phyloP scores from a whole-genome alignment of 768 basidiomycete genomes.

The Brasilioporus rufonigricans region DNA sequence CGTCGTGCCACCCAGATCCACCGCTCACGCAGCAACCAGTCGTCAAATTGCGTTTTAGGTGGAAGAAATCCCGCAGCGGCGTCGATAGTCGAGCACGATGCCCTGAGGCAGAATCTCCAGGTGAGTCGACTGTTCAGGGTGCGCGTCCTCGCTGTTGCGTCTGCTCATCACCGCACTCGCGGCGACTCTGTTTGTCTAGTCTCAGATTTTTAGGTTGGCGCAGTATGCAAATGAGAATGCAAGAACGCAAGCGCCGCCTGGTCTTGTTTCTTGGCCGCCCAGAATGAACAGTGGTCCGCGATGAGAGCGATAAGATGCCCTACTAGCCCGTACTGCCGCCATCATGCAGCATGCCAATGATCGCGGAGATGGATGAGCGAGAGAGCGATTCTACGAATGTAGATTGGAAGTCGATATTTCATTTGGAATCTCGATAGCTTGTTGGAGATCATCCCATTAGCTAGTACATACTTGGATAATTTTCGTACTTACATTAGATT shows the following conservation, averaged over 20 bases:
- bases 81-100: constrained; percentile 64
- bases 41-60: constrained; percentile 56
- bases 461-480: no score
- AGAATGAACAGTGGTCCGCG: constrained; percentile 37
- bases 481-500: no score
- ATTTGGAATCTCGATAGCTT: no score
- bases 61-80: constrained; percentile 59
- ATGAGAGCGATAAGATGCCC: constrained; percentile 32
- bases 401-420: no score
- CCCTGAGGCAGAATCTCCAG: constrained; percentile 62
- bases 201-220: constrained; percentile 54
- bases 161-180: background rate
- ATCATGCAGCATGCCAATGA: no score
- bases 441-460: no score
- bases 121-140: constrained; percentile 35
- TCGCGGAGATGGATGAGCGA: no score
- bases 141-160: background rate
- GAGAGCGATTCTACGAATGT: no score
- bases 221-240: constrained; percentile 33
- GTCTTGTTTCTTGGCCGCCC: constrained; percentile 9
- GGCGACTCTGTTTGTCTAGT: constrained; percentile 35
- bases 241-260: constrained; percentile 15
- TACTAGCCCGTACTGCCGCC: constrained; percentile 50
- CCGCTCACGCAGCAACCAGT: constrained; percentile 38
- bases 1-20: constrained; percentile 5